Conservation (phyloP, 352 stramenopile species). For the Elongisporangium undulatum region DNA sequence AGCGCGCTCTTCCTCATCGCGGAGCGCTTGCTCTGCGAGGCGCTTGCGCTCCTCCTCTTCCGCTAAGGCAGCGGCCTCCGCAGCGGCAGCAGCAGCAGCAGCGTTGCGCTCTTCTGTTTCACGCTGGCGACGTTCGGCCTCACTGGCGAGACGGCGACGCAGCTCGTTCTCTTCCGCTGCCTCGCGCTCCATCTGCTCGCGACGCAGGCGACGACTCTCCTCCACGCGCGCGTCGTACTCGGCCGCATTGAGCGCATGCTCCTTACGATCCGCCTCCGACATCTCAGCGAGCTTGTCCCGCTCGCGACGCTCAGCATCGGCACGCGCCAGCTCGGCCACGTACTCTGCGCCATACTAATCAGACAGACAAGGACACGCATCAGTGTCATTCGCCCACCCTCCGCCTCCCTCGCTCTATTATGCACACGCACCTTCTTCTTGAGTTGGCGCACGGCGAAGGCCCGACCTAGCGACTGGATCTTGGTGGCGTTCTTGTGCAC, state of each 20-base stretch:
- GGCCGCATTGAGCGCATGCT: slow-evolving; percentile 36
- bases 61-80: slow-evolving; percentile 24
- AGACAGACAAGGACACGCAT: slow-evolving; percentile 6
- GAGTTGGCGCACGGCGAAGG: slow-evolving; percentile 72
- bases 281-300: slow-evolving; percentile 63
- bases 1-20: slow-evolving; percentile 23
- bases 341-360: slow-evolving; percentile 68
- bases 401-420: background rate
- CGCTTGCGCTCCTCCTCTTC: slow-evolving; percentile 26
- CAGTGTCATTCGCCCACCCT: background rate
- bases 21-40: slow-evolving; percentile 22
- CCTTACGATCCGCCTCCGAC: slow-evolving; percentile 46
- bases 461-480: slow-evolving; percentile 75
- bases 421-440: slow-evolving; percentile 33
- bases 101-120: slow-evolving; percentile 36
- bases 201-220: slow-evolving; percentile 69
- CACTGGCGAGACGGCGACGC: slow-evolving; percentile 42
- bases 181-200: slow-evolving; percentile 72
- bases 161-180: slow-evolving; percentile 47
- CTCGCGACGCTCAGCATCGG: slow-evolving; percentile 61
- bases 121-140: slow-evolving; percentile 27
- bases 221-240: slow-evolving; percentile 79
- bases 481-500: slow-evolving; percentile 88
- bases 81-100: slow-evolving; percentile 19
- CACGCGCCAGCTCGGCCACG: slow-evolving; percentile 65